Percentiles rank a stretch among this genome's conserved stretches.
phyloP scores from a whole-genome alignment of 306 rosid species.

The Canavalia gladiata region DNA sequence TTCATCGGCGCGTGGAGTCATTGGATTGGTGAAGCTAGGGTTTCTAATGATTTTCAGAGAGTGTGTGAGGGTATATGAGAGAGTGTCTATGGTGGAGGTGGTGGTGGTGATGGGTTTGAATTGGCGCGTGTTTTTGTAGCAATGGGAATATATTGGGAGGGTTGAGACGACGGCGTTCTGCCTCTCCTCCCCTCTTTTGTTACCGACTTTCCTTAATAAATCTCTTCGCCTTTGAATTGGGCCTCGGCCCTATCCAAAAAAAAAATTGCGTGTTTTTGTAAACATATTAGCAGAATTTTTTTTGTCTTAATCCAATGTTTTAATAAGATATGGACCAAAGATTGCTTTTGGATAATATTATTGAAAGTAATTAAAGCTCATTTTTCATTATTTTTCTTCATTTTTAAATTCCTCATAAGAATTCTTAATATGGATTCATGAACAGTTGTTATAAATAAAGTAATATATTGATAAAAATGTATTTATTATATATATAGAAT shows the following conservation, averaged over 20 bases:
- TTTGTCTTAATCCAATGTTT: too few relatives aligned
- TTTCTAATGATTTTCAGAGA: background rate
- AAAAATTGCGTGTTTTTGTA: too few relatives aligned
- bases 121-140: background rate
- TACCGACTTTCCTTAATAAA: background rate
- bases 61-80: background rate
- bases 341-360: too few relatives aligned
- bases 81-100: background rate
- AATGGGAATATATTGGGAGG: background rate
- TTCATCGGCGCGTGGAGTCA: slow-evolving; percentile 56
- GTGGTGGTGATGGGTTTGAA: background rate
- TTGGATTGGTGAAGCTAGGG: slow-evolving; percentile 42
- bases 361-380: too few relatives aligned
- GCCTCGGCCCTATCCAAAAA: background rate
- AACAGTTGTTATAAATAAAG: too few relatives aligned
- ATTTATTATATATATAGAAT: too few relatives aligned
- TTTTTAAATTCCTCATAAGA: too few relatives aligned
- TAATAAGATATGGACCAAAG: too few relatives aligned
- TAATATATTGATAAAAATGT: too few relatives aligned
- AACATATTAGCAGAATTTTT: too few relatives aligned
- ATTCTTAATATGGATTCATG: too few relatives aligned
- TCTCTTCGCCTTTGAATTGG: background rate
- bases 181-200: background rate
- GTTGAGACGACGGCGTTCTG: slow-evolving; percentile 13
- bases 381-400: too few relatives aligned